Base-by-base conservation (phyloP, 768 basidiomycete species). In the Paxillus ammoniavirescens region DNA sequence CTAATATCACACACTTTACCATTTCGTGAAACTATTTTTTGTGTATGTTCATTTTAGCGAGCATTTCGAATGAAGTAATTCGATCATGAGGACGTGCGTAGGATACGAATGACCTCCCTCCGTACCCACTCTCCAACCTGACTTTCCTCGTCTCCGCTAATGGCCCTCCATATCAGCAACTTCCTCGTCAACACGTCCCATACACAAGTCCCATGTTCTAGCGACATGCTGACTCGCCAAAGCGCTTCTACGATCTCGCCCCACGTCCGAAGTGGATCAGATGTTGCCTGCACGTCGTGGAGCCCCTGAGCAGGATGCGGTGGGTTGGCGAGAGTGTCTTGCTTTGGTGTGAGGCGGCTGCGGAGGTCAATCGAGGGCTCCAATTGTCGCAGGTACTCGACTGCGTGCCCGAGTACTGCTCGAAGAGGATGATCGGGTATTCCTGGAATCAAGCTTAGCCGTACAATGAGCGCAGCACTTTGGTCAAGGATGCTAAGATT, bases 71-170 rank as follows among this genome's bases (percentile, higher is more conserved):
- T 35, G 12, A 9, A 14, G 35, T 13, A 13, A 35, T 5, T 9
- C 12, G 35, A 14, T 35, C 35, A 35, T 5, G 35, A 5, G 10
- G 35, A 35, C 35, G 13, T 12, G 35, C 13, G 13, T 35, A 42
- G 4, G 6, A 53, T 31, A 45, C 15, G 44, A 31, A 56, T 43
- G 0, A 33, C 56, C 23, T 61, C 53, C 44, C 28, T 69, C 41
- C 85, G 72, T n/a, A 74, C 79, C 85, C 85, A 88, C 56, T 86
- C 82, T 5, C 79, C 78, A 1, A 76, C 62, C 21, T 50, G 53
- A 46, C 66, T 70, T 4, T 61, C 66, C 18, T 73, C 71, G 6
- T 60, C 63, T 4, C 80, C 81, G 2, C 66, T 70, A 9, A 80
- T 54, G 0, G 76, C 68, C 56, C 81, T 75, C 84, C 83, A 87